These are phyloP conservation scores for Saturnispora saitoi DNA, from an alignment of 805 yeast species.

Conservation along the genomic window DNA sequence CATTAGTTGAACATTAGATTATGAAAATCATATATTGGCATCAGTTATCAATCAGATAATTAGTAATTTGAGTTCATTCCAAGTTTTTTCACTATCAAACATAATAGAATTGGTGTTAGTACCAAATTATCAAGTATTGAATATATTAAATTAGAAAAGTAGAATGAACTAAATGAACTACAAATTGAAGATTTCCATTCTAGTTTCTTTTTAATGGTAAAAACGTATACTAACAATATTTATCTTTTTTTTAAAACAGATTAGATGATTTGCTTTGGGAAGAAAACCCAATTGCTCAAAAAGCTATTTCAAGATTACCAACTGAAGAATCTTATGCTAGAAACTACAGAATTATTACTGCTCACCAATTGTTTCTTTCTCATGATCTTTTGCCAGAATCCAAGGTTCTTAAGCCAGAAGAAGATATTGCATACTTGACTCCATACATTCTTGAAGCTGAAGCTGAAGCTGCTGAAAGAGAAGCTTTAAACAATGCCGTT, in stretches of 20 bases:
- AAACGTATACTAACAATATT: background rate
- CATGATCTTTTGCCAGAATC: conserved; percentile 78
- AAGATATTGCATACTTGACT: conserved; percentile 72
- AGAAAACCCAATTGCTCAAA: conserved; percentile 80
- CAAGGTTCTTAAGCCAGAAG: conserved; percentile 70
- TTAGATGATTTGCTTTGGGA: conserved; percentile 82
- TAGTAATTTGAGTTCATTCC: too few species aligned
- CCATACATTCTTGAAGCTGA: conserved; percentile 93
- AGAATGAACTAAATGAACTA: too few species aligned
- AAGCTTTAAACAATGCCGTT: conserved; percentile 74
- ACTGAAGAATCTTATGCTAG: conserved; percentile 79
- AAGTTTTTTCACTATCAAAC: too few species aligned
- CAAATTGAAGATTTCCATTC: background rate
- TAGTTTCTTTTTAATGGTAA: background rate
- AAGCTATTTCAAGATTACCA: conserved; percentile 83
- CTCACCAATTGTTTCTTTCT: conserved; percentile 78
- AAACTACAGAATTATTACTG: conserved; percentile 84
- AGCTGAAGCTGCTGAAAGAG: conserved; percentile 82
- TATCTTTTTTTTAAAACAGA: conserved; percentile 25
- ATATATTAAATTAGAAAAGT: too few species aligned
- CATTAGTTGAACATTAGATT: too few species aligned
- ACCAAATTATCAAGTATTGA: too few species aligned
- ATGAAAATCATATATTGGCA: too few species aligned
- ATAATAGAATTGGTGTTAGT: too few species aligned
- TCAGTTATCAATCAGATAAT: too few species aligned